phyloP scores from a whole-genome alignment of 2,329 filamentous ascomycete genomes.

The Fusarium odoratissimum region DNA sequence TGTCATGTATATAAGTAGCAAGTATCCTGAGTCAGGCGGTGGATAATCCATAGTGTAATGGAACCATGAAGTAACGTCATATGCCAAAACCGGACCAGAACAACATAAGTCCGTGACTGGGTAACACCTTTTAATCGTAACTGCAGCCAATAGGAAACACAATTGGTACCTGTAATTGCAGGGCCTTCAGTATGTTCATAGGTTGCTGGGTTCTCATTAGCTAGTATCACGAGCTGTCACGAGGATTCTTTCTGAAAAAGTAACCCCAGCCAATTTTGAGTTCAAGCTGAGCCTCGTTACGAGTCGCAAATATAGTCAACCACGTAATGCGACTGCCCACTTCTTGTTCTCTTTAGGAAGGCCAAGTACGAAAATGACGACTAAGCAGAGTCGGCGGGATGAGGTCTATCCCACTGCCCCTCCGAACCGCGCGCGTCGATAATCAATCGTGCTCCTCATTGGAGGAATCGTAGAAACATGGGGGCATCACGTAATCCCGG shows the following conservation, averaged over 20 bases:
- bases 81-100: background rate
- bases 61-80: background rate
- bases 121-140: background rate
- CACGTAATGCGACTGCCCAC: accelerated
- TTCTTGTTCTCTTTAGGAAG: background rate
- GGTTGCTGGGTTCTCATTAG: background rate
- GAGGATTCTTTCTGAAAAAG: background rate
- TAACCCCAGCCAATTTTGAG: background rate
- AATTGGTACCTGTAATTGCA: background rate
- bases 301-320: background rate
- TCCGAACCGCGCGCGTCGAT: constrained; percentile 2
- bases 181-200: too few relatives aligned
- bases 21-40: background rate
- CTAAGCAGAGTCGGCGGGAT: background rate
- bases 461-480: background rate
- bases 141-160: background rate
- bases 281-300: background rate
- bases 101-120: too few relatives aligned
- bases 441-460: background rate
- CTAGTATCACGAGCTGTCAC: too few relatives aligned
- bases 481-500: background rate
- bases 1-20: background rate
- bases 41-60: background rate
- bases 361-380: background rate
- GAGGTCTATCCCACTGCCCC: background rate